Conservation (phyloP, 2,329 filamentous ascomycete species). For the Fusarium denticulatum region DNA sequence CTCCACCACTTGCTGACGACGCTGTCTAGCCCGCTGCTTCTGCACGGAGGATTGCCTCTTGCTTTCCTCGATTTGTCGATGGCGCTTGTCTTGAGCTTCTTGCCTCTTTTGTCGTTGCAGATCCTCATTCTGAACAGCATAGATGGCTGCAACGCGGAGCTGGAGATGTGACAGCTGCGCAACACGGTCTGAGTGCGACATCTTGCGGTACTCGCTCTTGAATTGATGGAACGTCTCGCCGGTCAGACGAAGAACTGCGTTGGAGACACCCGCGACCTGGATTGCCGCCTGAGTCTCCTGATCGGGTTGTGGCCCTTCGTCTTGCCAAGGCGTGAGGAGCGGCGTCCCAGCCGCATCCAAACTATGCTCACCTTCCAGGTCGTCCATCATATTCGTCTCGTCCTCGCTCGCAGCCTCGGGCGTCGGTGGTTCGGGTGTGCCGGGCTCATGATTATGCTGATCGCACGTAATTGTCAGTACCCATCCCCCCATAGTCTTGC, state of each 20-base stretch:
- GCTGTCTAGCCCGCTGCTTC: constrained; percentile 40
- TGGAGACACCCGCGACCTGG: constrained; percentile 53
- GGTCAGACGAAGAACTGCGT: constrained; percentile 51
- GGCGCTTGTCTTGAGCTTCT: constrained; percentile 51
- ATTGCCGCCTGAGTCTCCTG: constrained; percentile 51
- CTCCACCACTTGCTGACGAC: constrained; percentile 41
- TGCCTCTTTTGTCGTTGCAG: constrained; percentile 53
- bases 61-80: constrained; percentile 51
- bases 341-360: constrained; percentile 12
- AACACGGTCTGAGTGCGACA: constrained; percentile 53
- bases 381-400: constrained; percentile 45
- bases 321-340: constrained; percentile 29
- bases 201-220: constrained; percentile 56
- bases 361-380: constrained; percentile 35
- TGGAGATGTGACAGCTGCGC: constrained; percentile 53
- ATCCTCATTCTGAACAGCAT: constrained; percentile 57
- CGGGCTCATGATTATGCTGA: constrained; percentile 57
- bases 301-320: constrained; percentile 48
- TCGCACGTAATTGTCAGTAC: constrained; percentile 57
- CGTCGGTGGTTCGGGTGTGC: constrained; percentile 55
- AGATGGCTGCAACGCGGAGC: constrained; percentile 55
- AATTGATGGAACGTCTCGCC: constrained; percentile 57
- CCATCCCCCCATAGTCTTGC: constrained; percentile 56
- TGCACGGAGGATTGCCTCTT: constrained; percentile 42
- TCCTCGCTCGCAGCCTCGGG: constrained; percentile 49